These are phyloP conservation scores for Penicillium soppii DNA, from an alignment of 495 filamentous ascomycete genomes.

Conservation along the genomic window DNA sequence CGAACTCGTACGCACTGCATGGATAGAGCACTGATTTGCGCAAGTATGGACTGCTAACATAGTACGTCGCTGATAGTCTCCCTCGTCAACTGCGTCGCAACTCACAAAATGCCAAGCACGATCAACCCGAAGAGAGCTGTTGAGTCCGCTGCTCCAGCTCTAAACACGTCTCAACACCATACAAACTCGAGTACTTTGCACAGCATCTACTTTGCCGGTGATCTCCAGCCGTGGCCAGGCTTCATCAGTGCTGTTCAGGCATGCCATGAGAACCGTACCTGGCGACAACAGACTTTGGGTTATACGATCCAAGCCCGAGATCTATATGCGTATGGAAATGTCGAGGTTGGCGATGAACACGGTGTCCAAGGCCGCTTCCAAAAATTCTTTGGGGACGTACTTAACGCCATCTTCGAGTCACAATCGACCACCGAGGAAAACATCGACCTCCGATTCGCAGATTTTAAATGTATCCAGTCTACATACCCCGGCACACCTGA, in stretches of 20 bases:
- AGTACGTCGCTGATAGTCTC: too few relatives aligned
- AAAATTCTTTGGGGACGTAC: constrained; percentile 6
- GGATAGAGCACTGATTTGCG: too few relatives aligned
- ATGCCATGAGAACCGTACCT: neutral
- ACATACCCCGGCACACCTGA: constrained; percentile 5
- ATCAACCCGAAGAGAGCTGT: too few relatives aligned
- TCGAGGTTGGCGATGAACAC: constrained; percentile 8
- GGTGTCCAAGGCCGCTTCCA: constrained; percentile 9
- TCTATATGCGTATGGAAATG: neutral
- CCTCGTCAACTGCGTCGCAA: too few relatives aligned
- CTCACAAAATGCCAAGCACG: too few relatives aligned
- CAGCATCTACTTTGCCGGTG: neutral
- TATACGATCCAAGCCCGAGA: neutral
- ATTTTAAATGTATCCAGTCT: constrained; percentile 7
- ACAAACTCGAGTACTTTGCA: constrained; percentile 1
- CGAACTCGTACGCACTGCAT: too few relatives aligned
- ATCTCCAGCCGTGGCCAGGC: constrained; percentile 3
- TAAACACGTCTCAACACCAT: constrained; percentile 11
- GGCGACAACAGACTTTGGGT: neutral
- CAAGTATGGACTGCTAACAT: too few relatives aligned
- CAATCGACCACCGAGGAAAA: neutral
- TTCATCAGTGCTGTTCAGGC: neutral
- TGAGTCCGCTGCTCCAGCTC: too few relatives aligned
- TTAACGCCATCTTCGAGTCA: constrained; percentile 5
- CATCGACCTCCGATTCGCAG: constrained; percentile 1